phyloP scores from a whole-genome alignment of 2,329 filamentous ascomycete species.

The Metarhizium sp. region DNA sequence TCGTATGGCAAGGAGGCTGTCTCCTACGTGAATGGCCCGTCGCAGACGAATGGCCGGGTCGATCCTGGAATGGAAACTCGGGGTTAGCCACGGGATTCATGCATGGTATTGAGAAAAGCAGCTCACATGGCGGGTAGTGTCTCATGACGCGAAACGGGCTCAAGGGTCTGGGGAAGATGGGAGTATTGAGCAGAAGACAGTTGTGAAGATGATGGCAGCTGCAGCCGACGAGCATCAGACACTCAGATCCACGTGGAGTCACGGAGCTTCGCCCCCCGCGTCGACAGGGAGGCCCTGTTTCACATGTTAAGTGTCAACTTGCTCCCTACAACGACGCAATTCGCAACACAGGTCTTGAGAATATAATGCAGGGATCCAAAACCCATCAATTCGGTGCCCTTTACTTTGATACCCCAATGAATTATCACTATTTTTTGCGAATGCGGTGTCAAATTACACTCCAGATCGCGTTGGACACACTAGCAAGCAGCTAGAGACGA shows the following conservation, averaged over 20 bases:
- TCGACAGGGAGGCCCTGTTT: background rate
- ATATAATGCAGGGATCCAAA: too few species aligned
- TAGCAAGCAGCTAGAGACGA: too few species aligned
- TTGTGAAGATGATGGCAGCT: background rate
- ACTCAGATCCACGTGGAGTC: background rate
- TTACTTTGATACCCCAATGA: too few species aligned
- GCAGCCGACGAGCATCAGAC: background rate
- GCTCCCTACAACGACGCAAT: too few species aligned
- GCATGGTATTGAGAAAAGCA: background rate
- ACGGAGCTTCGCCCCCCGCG: background rate
- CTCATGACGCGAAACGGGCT: constrained; percentile 6
- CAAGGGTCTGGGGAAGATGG: background rate
- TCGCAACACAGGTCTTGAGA: too few species aligned
- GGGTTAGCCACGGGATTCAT: background rate
- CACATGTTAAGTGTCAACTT: background rate
- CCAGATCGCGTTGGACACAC: background rate
- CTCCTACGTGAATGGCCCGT: constrained; percentile 70
- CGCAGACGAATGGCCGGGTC: constrained; percentile 68
- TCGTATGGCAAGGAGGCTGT: constrained; percentile 61
- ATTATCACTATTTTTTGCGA: too few species aligned
- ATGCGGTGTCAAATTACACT: too few species aligned
- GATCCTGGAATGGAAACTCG: constrained; percentile 44
- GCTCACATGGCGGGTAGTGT: constrained; percentile 11
- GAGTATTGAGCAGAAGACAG: background rate
- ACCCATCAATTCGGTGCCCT: too few species aligned